Evolutionary conservation across 768 basidiomycete species (phyloP).

Genomic region (Kondoa malvinella): DNA sequence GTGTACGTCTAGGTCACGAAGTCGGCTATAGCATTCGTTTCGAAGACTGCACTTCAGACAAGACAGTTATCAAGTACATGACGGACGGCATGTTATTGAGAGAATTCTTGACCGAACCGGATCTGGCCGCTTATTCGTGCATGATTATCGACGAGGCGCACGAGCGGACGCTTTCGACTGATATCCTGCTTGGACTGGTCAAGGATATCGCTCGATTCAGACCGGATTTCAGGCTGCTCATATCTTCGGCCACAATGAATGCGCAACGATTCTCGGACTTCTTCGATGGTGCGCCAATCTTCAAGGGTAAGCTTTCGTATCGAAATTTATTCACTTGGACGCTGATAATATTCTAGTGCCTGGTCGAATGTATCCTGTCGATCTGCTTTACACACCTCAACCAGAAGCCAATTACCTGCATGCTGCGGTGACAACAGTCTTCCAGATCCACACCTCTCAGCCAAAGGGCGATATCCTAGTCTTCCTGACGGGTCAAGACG

Average conservation of each 20-base stretch:
- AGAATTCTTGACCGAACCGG: constrained; percentile 94
- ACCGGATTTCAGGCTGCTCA: constrained; percentile 78
- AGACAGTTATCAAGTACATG: constrained; percentile 96
- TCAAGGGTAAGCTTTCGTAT: constrained; percentile 37
- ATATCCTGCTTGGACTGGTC: constrained; percentile 92
- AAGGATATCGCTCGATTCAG: constrained; percentile 98
- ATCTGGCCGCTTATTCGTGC: constrained; percentile 81
- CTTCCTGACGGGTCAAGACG: constrained; percentile 96
- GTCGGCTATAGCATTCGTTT: constrained; percentile 99
- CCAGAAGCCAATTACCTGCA: constrained; percentile 98
- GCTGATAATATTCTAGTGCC: constrained; percentile 45
- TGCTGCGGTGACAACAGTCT: constrained; percentile 93
- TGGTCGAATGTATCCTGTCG: constrained; percentile 90
- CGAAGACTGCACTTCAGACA: constrained; percentile 98
- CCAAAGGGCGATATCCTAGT: constrained; percentile 94
- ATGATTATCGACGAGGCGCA: constrained; percentile 98
- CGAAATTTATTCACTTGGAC: constrained; percentile 32
- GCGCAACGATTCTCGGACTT: constrained; percentile 96
- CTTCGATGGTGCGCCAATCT: constrained; percentile 89
- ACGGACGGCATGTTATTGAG: constrained; percentile 96
- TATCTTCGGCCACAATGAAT: constrained; percentile 92
- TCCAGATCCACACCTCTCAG: constrained; percentile 97
- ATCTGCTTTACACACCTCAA: constrained; percentile 96
- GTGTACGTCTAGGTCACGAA: constrained; percentile 87
- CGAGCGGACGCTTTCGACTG: constrained; percentile 91